phyloP scores from a whole-genome alignment of 345 rosid species.

The Crucihimalaya himalaica region DNA sequence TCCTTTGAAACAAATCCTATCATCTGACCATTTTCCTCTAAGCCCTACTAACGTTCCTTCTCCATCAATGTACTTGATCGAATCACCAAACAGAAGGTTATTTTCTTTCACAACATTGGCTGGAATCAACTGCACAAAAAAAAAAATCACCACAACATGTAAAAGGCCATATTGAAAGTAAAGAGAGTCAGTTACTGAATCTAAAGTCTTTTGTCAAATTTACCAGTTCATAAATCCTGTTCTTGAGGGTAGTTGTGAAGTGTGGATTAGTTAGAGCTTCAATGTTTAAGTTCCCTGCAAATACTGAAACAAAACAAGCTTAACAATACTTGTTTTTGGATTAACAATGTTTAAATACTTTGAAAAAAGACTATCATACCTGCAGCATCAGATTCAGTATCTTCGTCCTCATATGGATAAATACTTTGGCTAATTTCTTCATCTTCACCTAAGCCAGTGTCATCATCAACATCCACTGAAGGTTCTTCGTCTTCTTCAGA shows the following conservation, averaged over 20 bases:
- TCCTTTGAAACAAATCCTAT: slow-evolving; percentile 23
- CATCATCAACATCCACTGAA: not conserved
- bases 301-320: slow-evolving; percentile 13
- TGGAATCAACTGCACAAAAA: slow-evolving; percentile 25
- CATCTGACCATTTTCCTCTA: slow-evolving; percentile 25
- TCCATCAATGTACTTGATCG: slow-evolving; percentile 15
- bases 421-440: slow-evolving; percentile 23
- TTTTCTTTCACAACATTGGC: slow-evolving; percentile 3
- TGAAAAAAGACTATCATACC: not conserved
- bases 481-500: slow-evolving; percentile 1
- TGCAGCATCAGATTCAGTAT: not conserved
- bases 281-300: not conserved
- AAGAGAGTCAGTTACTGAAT: not conserved
- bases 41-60: slow-evolving; percentile 10
- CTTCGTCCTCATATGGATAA: not conserved
- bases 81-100: not conserved
- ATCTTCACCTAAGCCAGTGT: not conserved
- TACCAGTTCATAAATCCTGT: slow-evolving; percentile 36
- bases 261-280: not conserved
- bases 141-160: not conserved
- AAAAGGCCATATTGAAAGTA: not conserved
- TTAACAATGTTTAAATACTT: not conserved
- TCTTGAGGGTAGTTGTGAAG: slow-evolving; percentile 5
- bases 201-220: not conserved
- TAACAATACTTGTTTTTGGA: not conserved